Evolutionary conservation across 2,329 filamentous ascomycete genomes (phyloP), one percentile per base, ranked within the genome.

Genomic region (Lasiodiplodia sp.): DNA sequence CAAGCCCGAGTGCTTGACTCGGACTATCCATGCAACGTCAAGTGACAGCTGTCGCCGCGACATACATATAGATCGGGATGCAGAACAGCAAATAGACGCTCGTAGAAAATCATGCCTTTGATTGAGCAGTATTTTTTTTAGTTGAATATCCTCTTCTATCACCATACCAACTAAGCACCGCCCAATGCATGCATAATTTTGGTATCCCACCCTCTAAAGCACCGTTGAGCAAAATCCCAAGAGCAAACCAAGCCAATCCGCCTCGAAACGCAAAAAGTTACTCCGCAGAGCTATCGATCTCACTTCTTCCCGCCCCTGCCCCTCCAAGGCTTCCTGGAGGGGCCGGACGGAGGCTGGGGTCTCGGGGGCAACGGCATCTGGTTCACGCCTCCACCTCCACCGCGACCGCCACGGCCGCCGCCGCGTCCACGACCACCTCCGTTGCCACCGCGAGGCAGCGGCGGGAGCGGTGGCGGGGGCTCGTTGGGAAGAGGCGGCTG

Each of bases 401-500:
- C 57, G 7, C 56, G 23, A 1, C 57, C 57, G 25, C 56, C 66
- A 23, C 66, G 52, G 21, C 64, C 53, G 31, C 66, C 28, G 16
- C 66, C 31, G 6, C 66, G 31, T 11, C 67, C 44, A 12, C 67
- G n/a, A 2, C 67, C 58, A 23, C 67, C 52, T 18, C 67, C 67
- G 7, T 38, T 25, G 2, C 58, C 60, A 31, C 66, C 56, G 12
- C 56, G 34, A 34, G 60, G 60, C n/a, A 31, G n/a, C 28, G 40
- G 60, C 28, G 60, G 60, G 4, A 49, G 47, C 37, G 57, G 38
- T 60, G 57, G 57, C 44, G 60, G 60, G 4, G 44, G 53, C 21
- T 60, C 65, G 25, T 69, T 66, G 5, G 68, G 68, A 28, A 66
- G 62, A 21, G 63, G 68, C 28, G 68, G 53, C 21, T 69, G 68